phyloP scores from a whole-genome alignment of 345 rosid genomes.

The Bruguiera parviflora region DNA sequence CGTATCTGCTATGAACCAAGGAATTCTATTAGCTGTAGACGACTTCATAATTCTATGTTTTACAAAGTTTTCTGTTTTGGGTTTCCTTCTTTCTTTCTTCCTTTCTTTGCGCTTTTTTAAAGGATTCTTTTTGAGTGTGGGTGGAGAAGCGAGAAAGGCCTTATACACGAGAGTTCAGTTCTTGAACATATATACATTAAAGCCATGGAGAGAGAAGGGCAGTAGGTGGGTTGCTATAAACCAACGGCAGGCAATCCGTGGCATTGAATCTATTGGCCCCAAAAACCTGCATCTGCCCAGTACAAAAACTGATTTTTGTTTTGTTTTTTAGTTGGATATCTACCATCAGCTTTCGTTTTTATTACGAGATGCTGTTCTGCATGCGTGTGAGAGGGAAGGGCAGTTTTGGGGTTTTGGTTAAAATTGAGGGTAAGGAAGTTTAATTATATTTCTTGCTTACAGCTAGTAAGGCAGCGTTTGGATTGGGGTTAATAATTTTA shows the following conservation, averaged over 20 bases:
- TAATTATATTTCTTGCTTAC: too few species aligned
- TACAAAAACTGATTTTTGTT: neutral
- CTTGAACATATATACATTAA: too few species aligned
- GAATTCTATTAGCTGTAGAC: constrained; percentile 16
- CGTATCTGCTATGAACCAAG: constrained; percentile 51
- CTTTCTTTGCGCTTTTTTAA: too few species aligned
- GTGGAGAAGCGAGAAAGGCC: too few species aligned
- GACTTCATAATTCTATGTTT: neutral
- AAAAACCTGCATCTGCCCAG: constrained; percentile 20
- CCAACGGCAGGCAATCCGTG: constrained; percentile 41
- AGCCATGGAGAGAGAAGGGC: too few species aligned
- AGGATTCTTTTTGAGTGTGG: too few species aligned
- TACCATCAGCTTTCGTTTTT: neutral
- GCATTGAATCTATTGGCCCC: constrained; percentile 45
- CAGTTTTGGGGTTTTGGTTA: neutral
- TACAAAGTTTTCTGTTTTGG: too few species aligned
- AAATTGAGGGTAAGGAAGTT: neutral
- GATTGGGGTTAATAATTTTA: too few species aligned
- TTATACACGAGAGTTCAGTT: too few species aligned
- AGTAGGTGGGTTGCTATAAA: constrained; percentile 6
- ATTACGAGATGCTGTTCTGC: constrained; percentile 14
- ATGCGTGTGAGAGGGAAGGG: neutral
- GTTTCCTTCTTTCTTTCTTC: too few species aligned
- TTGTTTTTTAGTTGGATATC: too few species aligned
- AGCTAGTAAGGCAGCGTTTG: too few species aligned